phyloP scores from a whole-genome alignment of 2,329 filamentous ascomycete genomes.

The Xylariaceae sp. region DNA sequence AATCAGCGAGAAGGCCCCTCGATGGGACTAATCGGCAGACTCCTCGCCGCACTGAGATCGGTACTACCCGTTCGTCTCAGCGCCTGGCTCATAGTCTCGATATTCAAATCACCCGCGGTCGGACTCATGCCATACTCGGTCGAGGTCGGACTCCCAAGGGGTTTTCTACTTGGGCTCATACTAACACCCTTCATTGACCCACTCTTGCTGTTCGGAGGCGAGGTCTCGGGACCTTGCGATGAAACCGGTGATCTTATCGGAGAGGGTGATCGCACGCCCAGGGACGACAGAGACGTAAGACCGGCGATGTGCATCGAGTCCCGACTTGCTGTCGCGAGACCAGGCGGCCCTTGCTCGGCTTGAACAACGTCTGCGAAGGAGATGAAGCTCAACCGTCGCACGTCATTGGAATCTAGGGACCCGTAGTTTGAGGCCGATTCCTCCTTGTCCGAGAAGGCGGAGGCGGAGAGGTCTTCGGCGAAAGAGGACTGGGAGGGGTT shows the following conservation, averaged over 20 bases:
- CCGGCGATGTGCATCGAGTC: constrained; percentile 69
- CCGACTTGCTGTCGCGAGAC: constrained; percentile 49
- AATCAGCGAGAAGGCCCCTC: constrained; percentile 36
- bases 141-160: constrained; percentile 61
- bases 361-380: constrained; percentile 96
- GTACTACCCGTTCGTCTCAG: constrained; percentile 79
- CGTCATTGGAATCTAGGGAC: constrained; percentile 70
- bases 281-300: constrained; percentile 55
- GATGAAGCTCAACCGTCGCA: constrained; percentile 86
- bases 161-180: constrained; percentile 57
- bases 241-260: constrained; percentile 76
- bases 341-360: constrained; percentile 65
- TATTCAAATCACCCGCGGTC: constrained; percentile 65
- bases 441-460: constrained; percentile 49
- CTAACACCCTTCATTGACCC: constrained; percentile 72
- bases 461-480: constrained; percentile 55
- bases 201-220: constrained; percentile 72
- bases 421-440: constrained; percentile 74
- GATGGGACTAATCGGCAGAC: constrained; percentile 56
- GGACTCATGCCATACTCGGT: constrained; percentile 46
- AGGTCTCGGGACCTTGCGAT: constrained; percentile 63
- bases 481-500: constrained; percentile 45
- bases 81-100: constrained; percentile 92
- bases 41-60: constrained; percentile 61
- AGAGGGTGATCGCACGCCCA: constrained; percentile 64